Evolutionary conservation across 2,329 filamentous ascomycete genomes (phyloP).

Genomic region (Uncinocarpus reesii): DNA sequence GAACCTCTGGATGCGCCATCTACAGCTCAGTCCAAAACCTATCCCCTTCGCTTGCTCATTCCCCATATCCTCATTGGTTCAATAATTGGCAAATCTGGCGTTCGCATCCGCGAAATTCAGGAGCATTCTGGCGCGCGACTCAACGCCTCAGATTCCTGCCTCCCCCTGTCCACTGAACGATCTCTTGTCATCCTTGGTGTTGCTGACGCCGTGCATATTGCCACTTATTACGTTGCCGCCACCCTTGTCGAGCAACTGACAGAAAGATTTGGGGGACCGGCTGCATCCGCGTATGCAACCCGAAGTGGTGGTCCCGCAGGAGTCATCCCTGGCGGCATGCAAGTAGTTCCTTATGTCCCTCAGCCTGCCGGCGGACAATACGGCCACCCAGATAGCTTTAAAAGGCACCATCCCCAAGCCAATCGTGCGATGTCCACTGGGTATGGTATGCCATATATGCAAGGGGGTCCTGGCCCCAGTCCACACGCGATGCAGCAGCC

Average conservation of each 20-base stretch:
- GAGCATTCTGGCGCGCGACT: conserved; percentile 92
- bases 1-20: conserved; percentile 82
- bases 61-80: conserved; percentile 96
- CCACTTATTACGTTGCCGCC: conserved; percentile 95
- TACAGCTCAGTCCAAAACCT: conserved; percentile 90
- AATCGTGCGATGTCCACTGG: conserved; percentile 66
- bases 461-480: conserved; percentile 51
- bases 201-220: conserved; percentile 95
- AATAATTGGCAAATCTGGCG: conserved; percentile 95
- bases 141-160: conserved; percentile 89
- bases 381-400: conserved; percentile 75
- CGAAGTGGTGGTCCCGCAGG: conserved; percentile 87
- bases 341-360: conserved; percentile 95
- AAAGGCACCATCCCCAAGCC: conserved; percentile 61
- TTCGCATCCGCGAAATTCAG: conserved; percentile 95
- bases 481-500: conserved; percentile 51
- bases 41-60: conserved; percentile 86
- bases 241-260: conserved; percentile 97
- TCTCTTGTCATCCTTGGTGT: conserved; percentile 98
- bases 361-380: conserved; percentile 89
- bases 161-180: conserved; percentile 89
- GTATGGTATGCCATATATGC: conserved; percentile 62
- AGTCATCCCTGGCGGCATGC: conserved; percentile 92
- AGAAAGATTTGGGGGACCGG: conserved; percentile 88
- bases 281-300: conserved; percentile 94